Evolutionary conservation across 805 yeast species (phyloP).

Genomic region (Kluyveromyces lactis): DNA sequence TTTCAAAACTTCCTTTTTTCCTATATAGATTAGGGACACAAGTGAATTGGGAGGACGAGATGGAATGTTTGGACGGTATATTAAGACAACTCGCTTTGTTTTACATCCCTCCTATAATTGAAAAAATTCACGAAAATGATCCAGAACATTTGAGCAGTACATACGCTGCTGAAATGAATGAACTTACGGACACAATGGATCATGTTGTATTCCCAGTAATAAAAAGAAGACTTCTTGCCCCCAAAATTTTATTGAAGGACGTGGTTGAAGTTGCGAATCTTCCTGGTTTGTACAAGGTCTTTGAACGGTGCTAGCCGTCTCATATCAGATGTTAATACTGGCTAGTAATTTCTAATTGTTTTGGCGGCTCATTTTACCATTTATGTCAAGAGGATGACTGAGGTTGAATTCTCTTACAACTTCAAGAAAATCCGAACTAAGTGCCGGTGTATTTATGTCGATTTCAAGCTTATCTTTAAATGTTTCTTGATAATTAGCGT

Average conservation of each 20-base stretch:
- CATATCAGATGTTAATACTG: no score
- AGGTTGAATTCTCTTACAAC: not conserved
- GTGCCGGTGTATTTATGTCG: not conserved
- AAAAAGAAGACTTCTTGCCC: conserved; percentile 56
- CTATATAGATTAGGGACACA: conserved; percentile 50
- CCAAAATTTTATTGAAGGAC: conserved; percentile 40
- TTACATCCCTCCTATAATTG: conserved; percentile 55
- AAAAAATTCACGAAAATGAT: conserved; percentile 15
- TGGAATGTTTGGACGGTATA: conserved; percentile 57
- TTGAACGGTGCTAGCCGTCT: conserved; percentile 70
- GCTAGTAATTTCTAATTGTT: no score
- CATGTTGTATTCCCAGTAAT: conserved; percentile 56
- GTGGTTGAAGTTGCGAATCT: conserved; percentile 82
- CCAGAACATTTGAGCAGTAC: conserved; percentile 19
- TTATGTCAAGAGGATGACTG: not conserved
- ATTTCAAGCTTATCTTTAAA: no score
- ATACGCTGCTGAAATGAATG: conserved; percentile 22
- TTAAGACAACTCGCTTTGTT: conserved; percentile 61
- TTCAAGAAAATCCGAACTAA: not conserved
- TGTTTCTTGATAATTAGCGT: no score
- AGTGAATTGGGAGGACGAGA: conserved; percentile 62
- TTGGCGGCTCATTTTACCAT: no score
- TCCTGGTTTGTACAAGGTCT: conserved; percentile 85
- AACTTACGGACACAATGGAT: conserved; percentile 40
- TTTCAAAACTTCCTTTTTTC: conserved; percentile 58